Base-by-base conservation (phyloP, 108 stramenopile genomes). In the Skeletonema costatum region DNA sequence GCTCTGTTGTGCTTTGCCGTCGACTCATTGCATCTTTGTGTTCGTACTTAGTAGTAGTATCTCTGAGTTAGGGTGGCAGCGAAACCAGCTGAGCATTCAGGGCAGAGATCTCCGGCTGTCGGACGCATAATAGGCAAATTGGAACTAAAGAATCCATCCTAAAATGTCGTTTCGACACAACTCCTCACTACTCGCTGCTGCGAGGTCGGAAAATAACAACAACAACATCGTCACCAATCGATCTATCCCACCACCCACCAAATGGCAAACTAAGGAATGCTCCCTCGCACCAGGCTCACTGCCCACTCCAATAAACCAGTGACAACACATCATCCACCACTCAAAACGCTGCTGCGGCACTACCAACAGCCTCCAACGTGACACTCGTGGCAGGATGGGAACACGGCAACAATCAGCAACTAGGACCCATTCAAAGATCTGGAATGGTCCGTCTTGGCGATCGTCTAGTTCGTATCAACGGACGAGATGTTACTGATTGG, bases 331-430 rank as follows among this genome's bases (percentile, higher is more conserved):
- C 12, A 53, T 13, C 64, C 38, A 48, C 74, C 17, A 12, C 58
- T 25, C 25, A 25, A 25, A 0, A 25, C 48, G n/a, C 53, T 6
- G 12, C 72, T 2, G 51, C 39, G 9, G 62, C 61, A 25, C 16
- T 38, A 31, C 64, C 65, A 13, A 36, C 63, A 35, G 31, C 41
- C 9, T 70, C 71, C 38, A 66, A 44, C 31, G 70, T 73, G 7
- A 78, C 69, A 17, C 73, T 83, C 25, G 71, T 84, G 39, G 83
- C 83, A 21, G 78, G 69, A 35, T 84, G 83, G 83, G 78, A 80
- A 21, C 74, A 75, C 39, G 30, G 35, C 32, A 31, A 44, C 10
- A 36, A 71, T 35, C 63, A 39, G 21, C 66, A 53, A n/a, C 48
- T 86, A n/a, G 85, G 85, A 9, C 81, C 81, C 50, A 60, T 86